Conservation (phyloP, 169 alveolate genomes). For the Besnoitia besnoiti region DNA sequence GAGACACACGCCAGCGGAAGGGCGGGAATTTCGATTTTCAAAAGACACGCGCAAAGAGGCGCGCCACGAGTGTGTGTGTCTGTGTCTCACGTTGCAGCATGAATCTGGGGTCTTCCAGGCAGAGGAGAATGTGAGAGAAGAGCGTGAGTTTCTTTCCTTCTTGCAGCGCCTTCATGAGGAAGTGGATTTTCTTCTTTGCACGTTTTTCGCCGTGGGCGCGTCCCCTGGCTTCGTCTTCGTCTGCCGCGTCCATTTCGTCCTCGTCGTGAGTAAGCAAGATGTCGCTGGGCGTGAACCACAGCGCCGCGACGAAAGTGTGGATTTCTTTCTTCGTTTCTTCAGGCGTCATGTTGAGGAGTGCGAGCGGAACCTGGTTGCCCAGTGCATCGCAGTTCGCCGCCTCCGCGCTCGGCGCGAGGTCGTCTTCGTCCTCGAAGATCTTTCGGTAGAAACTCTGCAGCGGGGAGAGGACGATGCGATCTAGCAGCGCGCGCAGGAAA, state of each 20-base stretch:
- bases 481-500: background rate
- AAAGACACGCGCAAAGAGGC: background rate
- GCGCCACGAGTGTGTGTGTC: too few relatives aligned
- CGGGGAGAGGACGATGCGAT: background rate
- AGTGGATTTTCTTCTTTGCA: background rate
- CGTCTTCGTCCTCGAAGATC: slow-evolving; percentile 16
- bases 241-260: background rate
- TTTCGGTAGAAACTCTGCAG: background rate
- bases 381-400: background rate
- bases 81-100: background rate
- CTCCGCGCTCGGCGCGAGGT: background rate
- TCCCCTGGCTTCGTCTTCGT: background rate
- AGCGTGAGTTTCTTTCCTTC: background rate
- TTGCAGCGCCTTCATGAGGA: background rate
- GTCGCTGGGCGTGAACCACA: slow-evolving; percentile 3
- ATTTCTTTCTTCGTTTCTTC: background rate
- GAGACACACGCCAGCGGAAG: too few relatives aligned
- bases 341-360: background rate
- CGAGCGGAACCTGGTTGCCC: background rate
- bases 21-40: too few relatives aligned
- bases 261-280: background rate
- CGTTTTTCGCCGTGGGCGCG: background rate
- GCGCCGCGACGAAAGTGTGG: background rate
- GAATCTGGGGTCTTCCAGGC: background rate
- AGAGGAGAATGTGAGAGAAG: background rate